Base-by-base conservation (phyloP, 441 rosid species). In the Iberis amara region DNA sequence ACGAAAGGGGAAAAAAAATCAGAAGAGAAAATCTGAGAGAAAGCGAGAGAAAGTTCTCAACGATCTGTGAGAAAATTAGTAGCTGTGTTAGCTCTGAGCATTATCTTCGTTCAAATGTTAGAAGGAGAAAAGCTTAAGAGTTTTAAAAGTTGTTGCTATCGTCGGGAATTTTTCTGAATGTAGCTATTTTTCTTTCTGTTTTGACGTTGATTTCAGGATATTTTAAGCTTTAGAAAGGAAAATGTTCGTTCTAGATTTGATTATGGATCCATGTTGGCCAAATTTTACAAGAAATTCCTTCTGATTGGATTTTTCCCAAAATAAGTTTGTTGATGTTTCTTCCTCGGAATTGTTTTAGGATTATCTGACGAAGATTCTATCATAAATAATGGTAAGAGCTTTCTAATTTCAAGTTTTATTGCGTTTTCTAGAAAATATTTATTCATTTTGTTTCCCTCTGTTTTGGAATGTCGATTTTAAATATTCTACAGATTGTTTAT, bases 331-430 rank as follows among this genome's bases (percentile, higher is more conserved):
- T 31, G 35, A 31, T 31, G 35, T 31, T 31, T 47, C 61, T 39
- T 62, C 24, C n/a, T 39, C 24, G 48, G 31, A 18, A 53, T 54
- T 30, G 15, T 28, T 51, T 14, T 10, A 10, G 47, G 2, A 11
- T 18, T 24, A 46, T 45, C 30, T 47, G 44, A 31, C 11, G 53
- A 18, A 49, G 45, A 36, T 49, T 55, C 6, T 24, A 11, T 42
- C 54, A 1, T 14, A 9, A 18, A 43, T 9, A 21, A 67, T 67
- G 71, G 71, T 67, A 67, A 28, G 54, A 42, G 54, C 18, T 60
- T 53, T 24, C 47, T 55, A 31, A 39, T 52, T 15, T 52, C 32
- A 52, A 6, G 46, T 51, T 47, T 4, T 44, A 52, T 46, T 52
- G 3, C 0, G 11, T 2, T 5, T 38, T 12, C 11, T 28, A 23